Evolutionary conservation across 345 rosid species (phyloP).

Genomic region (Citrus australasica): DNA sequence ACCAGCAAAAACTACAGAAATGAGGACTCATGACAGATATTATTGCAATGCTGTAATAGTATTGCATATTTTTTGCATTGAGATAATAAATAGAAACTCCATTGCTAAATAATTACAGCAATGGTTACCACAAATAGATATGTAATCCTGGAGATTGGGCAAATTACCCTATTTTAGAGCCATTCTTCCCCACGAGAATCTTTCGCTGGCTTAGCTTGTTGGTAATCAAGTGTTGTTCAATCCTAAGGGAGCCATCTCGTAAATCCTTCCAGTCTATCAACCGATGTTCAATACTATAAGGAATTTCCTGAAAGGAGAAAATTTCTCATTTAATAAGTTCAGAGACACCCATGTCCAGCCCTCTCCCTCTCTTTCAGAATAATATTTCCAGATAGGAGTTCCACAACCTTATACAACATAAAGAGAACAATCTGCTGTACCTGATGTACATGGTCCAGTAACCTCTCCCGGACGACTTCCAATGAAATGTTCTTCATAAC

Average conservation of each 20-base stretch:
- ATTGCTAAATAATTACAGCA: background rate
- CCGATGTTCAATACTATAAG: constrained; percentile 73
- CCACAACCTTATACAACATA: background rate
- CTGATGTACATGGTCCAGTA: constrained; percentile 89
- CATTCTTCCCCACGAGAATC: constrained; percentile 92
- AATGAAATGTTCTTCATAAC: constrained; percentile 80
- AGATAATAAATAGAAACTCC: background rate
- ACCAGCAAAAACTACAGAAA: background rate
- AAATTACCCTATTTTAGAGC: constrained; percentile 78
- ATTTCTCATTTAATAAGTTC: background rate
- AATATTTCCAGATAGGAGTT: background rate
- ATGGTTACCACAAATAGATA: background rate
- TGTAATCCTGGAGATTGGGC: background rate
- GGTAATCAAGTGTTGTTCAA: constrained; percentile 81
- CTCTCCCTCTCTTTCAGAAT: background rate
- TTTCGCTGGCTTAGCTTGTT: constrained; percentile 78
- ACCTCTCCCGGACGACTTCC: constrained; percentile 88
- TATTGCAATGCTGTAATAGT: background rate
- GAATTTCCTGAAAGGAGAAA: constrained; percentile 61
- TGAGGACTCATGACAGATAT: background rate
- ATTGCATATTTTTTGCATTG: too few relatives aligned
- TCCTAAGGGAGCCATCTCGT: constrained; percentile 80
- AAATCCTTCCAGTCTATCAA: constrained; percentile 87
- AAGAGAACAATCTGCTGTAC: constrained; percentile 28
- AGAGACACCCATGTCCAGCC: background rate